phyloP scores from a whole-genome alignment of 2,329 filamentous ascomycete species.

The Cladosporium colombiae region DNA sequence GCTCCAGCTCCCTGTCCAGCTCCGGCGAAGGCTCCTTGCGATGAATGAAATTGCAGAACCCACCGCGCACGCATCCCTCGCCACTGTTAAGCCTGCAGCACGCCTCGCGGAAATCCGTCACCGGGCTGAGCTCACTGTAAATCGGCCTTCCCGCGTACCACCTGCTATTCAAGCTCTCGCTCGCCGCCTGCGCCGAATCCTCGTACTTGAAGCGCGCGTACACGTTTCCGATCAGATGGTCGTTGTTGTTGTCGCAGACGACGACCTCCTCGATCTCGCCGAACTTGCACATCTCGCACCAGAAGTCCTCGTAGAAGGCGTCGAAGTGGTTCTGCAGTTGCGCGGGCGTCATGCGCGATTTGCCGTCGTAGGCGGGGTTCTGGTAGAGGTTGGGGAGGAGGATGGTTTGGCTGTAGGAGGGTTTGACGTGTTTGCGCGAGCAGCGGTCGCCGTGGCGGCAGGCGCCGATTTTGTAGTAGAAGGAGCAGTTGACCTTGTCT shows the following conservation, averaged over 20 bases:
- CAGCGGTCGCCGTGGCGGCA: slow-evolving; percentile 98
- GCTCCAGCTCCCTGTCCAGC: slow-evolving; percentile 80
- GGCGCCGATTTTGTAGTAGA: slow-evolving; percentile 99
- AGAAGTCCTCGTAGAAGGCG: slow-evolving; percentile 99
- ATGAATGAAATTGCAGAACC: slow-evolving; percentile 99
- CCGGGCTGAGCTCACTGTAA: slow-evolving; percentile 95
- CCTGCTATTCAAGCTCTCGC: slow-evolving; percentile 87
- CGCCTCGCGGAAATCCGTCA: slow-evolving; percentile 97
- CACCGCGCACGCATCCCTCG: slow-evolving; percentile 91
- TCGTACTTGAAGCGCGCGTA: slow-evolving; percentile 99
- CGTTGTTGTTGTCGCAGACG: slow-evolving; percentile 99
- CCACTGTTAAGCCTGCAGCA: slow-evolving; percentile 93
- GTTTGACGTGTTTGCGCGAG: slow-evolving; percentile 98
- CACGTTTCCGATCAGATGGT: slow-evolving; percentile 97
- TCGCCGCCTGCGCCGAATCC: slow-evolving; percentile 88
- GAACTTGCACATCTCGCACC: slow-evolving; percentile 99
- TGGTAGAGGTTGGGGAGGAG: slow-evolving; percentile 98
- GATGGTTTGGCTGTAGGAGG: slow-evolving; percentile 95
- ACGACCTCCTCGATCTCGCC: slow-evolving; percentile 97
- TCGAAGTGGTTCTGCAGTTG: slow-evolving; percentile 99
- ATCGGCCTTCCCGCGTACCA: slow-evolving; percentile 98
- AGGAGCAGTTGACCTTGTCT: slow-evolving; percentile 98
- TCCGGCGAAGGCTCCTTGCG: slow-evolving; percentile 90
- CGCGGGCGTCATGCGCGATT: slow-evolving; percentile 86
- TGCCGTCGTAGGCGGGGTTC: slow-evolving; percentile 86